A percentile compares a stretch with the other conserved stretches of the same genome.
Evolutionary conservation across 2,329 filamentous ascomycete species (phyloP).

Genomic region (Phaeosphaeria sp.): DNA sequence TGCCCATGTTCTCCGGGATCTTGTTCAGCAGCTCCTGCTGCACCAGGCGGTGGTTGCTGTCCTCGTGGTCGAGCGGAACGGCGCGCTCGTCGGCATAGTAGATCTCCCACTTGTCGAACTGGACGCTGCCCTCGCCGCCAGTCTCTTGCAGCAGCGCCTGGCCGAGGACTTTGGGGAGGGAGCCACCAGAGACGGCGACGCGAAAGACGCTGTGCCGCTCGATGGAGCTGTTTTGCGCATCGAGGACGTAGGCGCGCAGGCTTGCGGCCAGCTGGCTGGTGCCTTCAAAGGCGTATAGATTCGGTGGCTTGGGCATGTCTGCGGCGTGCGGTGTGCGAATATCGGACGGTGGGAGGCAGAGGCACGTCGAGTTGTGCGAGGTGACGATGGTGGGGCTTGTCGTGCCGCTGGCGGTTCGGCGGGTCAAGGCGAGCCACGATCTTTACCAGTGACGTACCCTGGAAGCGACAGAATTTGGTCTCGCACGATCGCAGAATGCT

Average conservation of each 20-base stretch:
- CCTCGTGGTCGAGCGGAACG: conserved; percentile 86
- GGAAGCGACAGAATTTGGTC: neutral
- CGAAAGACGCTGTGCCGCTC: conserved; percentile 85
- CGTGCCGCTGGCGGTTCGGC: conserved; percentile 10
- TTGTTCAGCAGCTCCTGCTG: conserved; percentile 89
- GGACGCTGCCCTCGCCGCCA: conserved; percentile 66
- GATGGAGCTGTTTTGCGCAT: conserved; percentile 80
- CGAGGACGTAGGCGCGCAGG: conserved; percentile 82
- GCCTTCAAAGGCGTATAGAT: conserved; percentile 81
- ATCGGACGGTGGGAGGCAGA: conserved; percentile 8
- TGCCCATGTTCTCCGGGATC: conserved; percentile 71
- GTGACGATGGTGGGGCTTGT: conserved; percentile 18
- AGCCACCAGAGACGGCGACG: conserved; percentile 91
- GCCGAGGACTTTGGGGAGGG: conserved; percentile 85
- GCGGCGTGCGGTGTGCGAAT: conserved; percentile 7
- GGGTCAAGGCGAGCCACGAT: conserved; percentile 10
- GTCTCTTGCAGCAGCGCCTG: conserved; percentile 75
- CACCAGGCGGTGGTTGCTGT: conserved; percentile 92
- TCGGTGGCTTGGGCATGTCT: conserved; percentile 54
- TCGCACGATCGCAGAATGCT: conserved; percentile 5
- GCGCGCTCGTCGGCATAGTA: conserved; percentile 98
- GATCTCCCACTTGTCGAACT: conserved; percentile 92
- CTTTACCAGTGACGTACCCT: conserved; percentile 19
- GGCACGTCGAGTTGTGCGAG: neutral
- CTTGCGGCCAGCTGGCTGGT: conserved; percentile 74